Conservation (phyloP, 1,284 basidiomycete species). For the Ganoderma leucocontextum region DNA sequence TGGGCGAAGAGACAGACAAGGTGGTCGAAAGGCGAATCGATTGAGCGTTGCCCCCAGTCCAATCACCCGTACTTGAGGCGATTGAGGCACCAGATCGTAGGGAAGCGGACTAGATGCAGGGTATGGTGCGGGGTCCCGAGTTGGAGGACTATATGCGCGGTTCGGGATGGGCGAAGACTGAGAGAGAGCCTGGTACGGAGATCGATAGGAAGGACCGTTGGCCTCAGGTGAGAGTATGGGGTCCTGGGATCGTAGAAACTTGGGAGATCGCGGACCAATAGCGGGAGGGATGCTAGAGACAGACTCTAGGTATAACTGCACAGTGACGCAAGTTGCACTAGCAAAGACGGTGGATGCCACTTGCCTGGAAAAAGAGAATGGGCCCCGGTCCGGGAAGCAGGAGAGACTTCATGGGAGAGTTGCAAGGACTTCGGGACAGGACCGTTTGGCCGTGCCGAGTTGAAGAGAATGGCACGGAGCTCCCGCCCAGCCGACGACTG, state of each 20-base stretch:
- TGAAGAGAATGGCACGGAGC: conserved; percentile 15
- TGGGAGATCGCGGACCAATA: not conserved
- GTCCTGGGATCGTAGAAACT: conserved; percentile 1
- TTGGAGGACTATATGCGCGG: conserved; percentile 12
- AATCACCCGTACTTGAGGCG: too few relatives aligned
- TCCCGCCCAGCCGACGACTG: not conserved
- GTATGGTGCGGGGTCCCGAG: not conserved
- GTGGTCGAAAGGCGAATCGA: conserved; percentile 12
- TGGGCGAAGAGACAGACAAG: not conserved
- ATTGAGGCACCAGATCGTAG: not conserved
- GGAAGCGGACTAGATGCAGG: not conserved
- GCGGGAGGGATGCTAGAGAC: not conserved
- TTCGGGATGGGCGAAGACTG: conserved; percentile 10
- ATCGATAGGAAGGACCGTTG: not conserved
- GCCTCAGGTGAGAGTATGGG: too few relatives aligned
- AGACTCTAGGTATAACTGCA: not conserved
- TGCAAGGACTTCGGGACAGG: not conserved
- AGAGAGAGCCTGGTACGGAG: not conserved
- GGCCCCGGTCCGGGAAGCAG: not conserved
- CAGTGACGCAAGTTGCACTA: not conserved
- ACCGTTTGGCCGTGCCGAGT: not conserved
- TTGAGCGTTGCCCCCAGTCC: not conserved
- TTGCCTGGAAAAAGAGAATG: not conserved
- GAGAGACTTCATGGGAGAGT: not conserved
- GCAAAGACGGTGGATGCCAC: not conserved